Conservation (phyloP, 1,139 yeast species). For the Suhomyces yuchorum region DNA sequence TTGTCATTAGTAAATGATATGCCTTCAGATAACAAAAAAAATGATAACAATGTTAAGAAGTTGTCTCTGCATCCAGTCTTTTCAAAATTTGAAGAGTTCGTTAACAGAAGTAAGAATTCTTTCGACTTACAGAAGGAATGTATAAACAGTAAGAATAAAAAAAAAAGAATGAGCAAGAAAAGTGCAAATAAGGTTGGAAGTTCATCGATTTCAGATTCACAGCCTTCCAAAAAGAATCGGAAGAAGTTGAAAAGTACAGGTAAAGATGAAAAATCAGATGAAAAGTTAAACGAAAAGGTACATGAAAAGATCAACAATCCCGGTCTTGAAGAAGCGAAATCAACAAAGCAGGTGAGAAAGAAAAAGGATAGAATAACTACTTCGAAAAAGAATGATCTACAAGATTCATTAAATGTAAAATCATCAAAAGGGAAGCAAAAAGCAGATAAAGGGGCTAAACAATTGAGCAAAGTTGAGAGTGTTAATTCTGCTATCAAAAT, state of each 20-base stretch:
- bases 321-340: neutral
- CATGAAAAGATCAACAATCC: neutral
- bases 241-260: neutral
- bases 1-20: constrained; percentile 28
- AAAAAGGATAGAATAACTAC: neutral
- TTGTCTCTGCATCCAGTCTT: constrained; percentile 11
- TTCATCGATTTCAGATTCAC: neutral
- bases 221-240: neutral
- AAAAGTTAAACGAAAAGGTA: neutral
- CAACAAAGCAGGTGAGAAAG: neutral
- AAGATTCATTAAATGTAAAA: neutral
- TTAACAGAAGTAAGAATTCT: constrained; percentile 15
- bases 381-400: neutral
- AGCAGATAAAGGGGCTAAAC: neutral
- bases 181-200: neutral
- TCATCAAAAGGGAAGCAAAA: neutral
- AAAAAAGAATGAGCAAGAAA: neutral
- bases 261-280: neutral
- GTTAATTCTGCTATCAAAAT: neutral
- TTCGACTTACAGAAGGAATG: constrained; percentile 18
- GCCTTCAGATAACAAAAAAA: constrained; percentile 16
- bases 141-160: neutral
- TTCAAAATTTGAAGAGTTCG: constrained; percentile 18
- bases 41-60: constrained; percentile 7
- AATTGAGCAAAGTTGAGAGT: neutral